phyloP scores from a whole-genome alignment of 495 filamentous ascomycete genomes.

The Penicillium argentinense region DNA sequence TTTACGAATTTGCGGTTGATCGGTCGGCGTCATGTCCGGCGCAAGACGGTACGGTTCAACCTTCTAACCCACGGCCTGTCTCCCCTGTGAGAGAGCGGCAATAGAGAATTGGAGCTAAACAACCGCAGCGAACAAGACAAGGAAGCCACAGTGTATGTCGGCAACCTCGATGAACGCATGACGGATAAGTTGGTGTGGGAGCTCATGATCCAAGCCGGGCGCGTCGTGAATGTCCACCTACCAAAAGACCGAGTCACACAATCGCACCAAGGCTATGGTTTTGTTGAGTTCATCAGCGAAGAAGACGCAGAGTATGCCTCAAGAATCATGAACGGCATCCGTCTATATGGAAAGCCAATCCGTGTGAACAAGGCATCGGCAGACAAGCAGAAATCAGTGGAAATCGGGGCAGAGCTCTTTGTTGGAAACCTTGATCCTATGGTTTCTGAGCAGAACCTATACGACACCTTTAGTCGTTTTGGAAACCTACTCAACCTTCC shows the following conservation, averaged over 20 bases:
- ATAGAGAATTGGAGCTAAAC: conserved; percentile 4
- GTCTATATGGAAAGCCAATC: conserved; percentile 90
- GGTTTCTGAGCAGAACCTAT: conserved; percentile 95
- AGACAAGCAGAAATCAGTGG: conserved; percentile 94
- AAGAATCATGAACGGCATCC: conserved; percentile 93
- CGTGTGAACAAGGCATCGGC: conserved; percentile 95
- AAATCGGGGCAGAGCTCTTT: conserved; percentile 96
- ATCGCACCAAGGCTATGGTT: conserved; percentile 96
- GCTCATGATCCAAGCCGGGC: conserved; percentile 95
- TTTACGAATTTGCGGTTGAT: background rate
- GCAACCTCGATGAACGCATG: conserved; percentile 96
- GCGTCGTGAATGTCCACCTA: conserved; percentile 95
- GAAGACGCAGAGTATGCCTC: conserved; percentile 97
- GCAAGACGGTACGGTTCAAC: conserved; percentile 71
- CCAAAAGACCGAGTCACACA: conserved; percentile 97
- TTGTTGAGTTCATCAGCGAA: conserved; percentile 96
- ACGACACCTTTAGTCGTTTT: conserved; percentile 95
- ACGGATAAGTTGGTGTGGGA: conserved; percentile 92
- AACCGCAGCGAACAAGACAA: conserved; percentile 91
- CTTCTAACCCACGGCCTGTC: background rate
- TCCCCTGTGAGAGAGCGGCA: background rate
- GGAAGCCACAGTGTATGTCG: conserved; percentile 96
- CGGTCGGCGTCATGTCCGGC: conserved; percentile 57
- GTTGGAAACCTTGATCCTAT: conserved; percentile 93
- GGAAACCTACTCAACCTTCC: conserved; percentile 79